Percentiles rank a stretch among this genome's conserved stretches.
Evolutionary conservation across 106 monocot genomes (phyloP).

Genomic region (Posidonia australis): DNA sequence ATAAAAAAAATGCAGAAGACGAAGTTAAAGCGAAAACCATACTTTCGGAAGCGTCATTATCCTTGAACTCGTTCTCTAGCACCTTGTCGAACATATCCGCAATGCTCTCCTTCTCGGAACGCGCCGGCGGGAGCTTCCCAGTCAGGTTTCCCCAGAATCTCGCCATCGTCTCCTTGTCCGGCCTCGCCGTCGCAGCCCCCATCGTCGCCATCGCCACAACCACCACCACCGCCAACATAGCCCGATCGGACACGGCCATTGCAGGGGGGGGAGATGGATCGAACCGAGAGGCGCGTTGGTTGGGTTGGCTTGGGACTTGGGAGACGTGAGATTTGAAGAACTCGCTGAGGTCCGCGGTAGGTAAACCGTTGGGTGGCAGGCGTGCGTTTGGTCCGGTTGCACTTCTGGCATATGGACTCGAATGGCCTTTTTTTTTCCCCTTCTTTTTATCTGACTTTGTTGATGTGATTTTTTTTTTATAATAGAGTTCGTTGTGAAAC

Average conservation of each 20-base stretch:
- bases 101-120: conserved; percentile 54
- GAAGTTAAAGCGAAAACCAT: not conserved
- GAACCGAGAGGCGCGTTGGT: no score
- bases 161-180: conserved; percentile 82
- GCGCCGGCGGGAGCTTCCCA: conserved; percentile 8
- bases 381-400: no score
- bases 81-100: conserved; percentile 93
- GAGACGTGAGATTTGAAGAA: no score
- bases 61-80: conserved; percentile 94
- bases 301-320: no score
- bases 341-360: not conserved
- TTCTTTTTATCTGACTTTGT: no score
- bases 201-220: not conserved
- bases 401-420: no score
- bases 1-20: not conserved
- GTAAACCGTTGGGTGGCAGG: no score
- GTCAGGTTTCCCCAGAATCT: conserved; percentile 72
- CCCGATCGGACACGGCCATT: not conserved
- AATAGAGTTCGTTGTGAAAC: no score
- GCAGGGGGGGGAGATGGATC: not conserved
- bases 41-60: conserved; percentile 62
- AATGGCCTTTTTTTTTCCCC: no score
- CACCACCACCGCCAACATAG: not conserved
- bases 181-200: conserved; percentile 32
- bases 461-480: no score